Base-by-base conservation (phyloP, 352 stramenopile genomes). In the Pythium pyrilobum region DNA sequence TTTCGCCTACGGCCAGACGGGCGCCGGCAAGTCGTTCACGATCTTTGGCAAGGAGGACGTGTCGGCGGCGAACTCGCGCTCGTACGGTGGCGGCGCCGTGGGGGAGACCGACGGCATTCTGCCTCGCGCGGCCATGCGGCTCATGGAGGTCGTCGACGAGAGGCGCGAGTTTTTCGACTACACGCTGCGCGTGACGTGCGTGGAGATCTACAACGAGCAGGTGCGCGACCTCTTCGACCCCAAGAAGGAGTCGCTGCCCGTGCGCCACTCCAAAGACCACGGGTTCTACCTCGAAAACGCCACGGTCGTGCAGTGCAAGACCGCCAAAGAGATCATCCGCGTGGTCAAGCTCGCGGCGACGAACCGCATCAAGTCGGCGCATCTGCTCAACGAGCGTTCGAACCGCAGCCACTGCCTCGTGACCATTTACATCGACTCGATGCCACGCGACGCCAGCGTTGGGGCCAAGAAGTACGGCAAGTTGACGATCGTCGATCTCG, bases 121-220 rank as follows among this genome's bases (percentile, higher is more conserved):
- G 20, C 77, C 75, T 5, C 77, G 80, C 5, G 70, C 56, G 11
- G 77, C 73, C 0, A 54, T 68, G 52, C 52, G 69, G 21, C 52
- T 90, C 23, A 88, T 87, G 75, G 50, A 67, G 9, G 27, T 67
- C n/a, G 72, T 87, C 50, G 65, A 74, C 21, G 42, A 49, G 23
- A 60, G 71, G 7, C 62, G 56, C 1, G 43, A 58, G 16, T 49
- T 80, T 15, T 57, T 78, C n/a, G 68, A 72, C 32, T 88, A 85
- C 45, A 82, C 66, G 1, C 34, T 88, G 12, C 80, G 80, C 21
- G 66, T 90, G 37, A 85, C 77, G 9, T 87, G 75, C 51, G 77
- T 88, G 28, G 80, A 90, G 59, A 85, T 90, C 49, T 90, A 88
- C 72, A 88, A 87, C 39, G 80, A 88, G 43, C 65, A 75, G 43